Evolutionary conservation across 192 early-diverging fungal species (phyloP).

Genomic region (Diversispora eburnea): DNA sequence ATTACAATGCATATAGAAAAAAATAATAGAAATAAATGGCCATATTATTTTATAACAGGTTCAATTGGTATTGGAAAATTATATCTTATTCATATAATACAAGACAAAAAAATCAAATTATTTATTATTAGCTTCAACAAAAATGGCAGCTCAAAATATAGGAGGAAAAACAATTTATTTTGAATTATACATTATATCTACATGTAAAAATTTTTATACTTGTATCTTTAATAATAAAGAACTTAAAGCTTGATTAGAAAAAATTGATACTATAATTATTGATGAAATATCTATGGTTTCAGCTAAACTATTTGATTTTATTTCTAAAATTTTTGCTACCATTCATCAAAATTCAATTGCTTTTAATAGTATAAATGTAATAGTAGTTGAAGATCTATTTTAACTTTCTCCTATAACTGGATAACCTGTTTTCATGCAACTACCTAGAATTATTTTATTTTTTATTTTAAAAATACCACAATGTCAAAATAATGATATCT

Average conservation of each 20-base stretch:
- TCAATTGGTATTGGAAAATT: too few species aligned
- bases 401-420: neutral
- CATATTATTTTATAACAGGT: too few species aligned
- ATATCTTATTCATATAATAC: too few species aligned
- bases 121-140: too few species aligned
- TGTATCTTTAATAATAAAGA: neutral
- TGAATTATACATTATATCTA: too few species aligned
- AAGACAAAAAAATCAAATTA: too few species aligned
- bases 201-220: neutral
- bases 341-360: neutral
- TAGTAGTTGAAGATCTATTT: neutral
- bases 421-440: neutral
- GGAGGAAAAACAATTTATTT: too few species aligned
- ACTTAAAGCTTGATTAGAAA: neutral
- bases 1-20: too few species aligned
- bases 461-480: neutral
- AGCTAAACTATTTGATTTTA: neutral
- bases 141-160: too few species aligned
- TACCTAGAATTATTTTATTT: neutral
- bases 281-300: conserved; percentile 6
- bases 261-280: neutral
- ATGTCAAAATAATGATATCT: neutral
- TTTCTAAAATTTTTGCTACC: neutral
- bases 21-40: too few species aligned
- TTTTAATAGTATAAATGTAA: conserved; percentile 6